A percentile compares a stretch with the other conserved stretches of the same genome.
Conservation (phyloP, 2,329 filamentous ascomycete species). For the Zasmidium citrigriseum region DNA sequence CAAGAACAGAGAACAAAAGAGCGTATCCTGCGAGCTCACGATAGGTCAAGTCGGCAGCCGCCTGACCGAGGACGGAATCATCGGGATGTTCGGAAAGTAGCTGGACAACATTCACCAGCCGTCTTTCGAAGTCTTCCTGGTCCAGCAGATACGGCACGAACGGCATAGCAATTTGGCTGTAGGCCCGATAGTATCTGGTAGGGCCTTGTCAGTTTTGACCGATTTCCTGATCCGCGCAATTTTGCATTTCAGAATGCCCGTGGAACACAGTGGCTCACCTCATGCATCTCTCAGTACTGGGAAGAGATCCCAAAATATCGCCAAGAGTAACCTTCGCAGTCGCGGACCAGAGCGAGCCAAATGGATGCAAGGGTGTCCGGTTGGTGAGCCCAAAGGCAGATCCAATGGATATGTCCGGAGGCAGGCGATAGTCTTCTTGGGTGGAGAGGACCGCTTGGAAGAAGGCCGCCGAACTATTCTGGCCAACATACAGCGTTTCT, state of each 20-base stretch:
- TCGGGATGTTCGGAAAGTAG: neutral
- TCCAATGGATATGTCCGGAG: neutral
- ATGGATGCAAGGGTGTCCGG: slow-evolving; percentile 7
- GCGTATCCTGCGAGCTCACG: slow-evolving; percentile 7
- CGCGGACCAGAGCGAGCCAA: slow-evolving; percentile 7
- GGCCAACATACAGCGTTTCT: slow-evolving; percentile 9
- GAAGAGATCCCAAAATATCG: slow-evolving; percentile 7
- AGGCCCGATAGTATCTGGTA: slow-evolving; percentile 3
- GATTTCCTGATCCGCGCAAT: neutral
- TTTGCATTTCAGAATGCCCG: neutral
- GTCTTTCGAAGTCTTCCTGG: slow-evolving; percentile 5
- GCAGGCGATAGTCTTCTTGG: neutral
- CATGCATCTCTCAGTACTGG: slow-evolving; percentile 9
- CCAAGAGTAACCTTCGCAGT: slow-evolving; percentile 6
- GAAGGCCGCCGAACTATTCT: slow-evolving; percentile 5
- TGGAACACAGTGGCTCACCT: neutral
- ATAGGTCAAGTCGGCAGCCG: slow-evolving; percentile 3
- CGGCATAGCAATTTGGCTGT: slow-evolving; percentile 6
- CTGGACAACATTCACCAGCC: slow-evolving; percentile 3
- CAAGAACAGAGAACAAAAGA: slow-evolving; percentile 8
- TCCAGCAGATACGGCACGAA: slow-evolving; percentile 7
- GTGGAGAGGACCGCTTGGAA: slow-evolving; percentile 1
- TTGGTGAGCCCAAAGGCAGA: slow-evolving; percentile 11
- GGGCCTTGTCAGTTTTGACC: neutral
- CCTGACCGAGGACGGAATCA: neutral